Conservation (phyloP, 352 stramenopile genomes). For the Globisporangium barbulae region DNA sequence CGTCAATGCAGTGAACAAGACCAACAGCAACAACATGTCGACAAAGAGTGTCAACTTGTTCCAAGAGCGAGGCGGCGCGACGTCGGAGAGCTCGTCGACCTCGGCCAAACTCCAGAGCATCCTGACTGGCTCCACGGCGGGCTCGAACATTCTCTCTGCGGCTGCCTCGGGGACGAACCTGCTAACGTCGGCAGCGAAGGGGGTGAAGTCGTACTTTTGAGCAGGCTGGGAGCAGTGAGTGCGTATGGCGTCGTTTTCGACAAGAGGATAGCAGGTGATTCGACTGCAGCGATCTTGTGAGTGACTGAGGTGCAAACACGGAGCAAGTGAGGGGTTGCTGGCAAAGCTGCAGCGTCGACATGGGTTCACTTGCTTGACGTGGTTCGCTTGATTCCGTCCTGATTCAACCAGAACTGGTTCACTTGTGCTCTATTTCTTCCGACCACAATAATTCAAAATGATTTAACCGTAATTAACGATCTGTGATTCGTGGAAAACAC, state of each 20-base stretch:
- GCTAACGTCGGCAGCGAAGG: constrained; percentile 70
- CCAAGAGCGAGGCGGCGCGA: constrained; percentile 23
- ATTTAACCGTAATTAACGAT: not conserved
- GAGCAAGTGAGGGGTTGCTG: no score
- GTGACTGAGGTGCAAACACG: not conserved
- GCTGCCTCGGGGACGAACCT: constrained; percentile 58
- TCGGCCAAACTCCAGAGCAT: constrained; percentile 62
- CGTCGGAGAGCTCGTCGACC: constrained; percentile 23
- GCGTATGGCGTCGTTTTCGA: not conserved
- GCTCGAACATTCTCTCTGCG: constrained; percentile 64
- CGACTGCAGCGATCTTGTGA: not conserved
- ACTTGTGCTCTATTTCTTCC: not conserved
- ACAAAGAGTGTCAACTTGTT: constrained; percentile 36
- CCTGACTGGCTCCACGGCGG: constrained; percentile 54
- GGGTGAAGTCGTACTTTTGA: constrained; percentile 78
- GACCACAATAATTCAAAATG: not conserved
- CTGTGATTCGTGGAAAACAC: constrained; percentile 4
- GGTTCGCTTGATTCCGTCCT: not conserved
- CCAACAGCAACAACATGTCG: constrained; percentile 18
- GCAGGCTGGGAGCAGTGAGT: not conserved
- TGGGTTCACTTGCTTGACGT: constrained; percentile 3
- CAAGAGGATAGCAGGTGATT: not conserved
- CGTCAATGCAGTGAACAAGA: constrained; percentile 19
- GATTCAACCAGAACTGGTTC: not conserved
- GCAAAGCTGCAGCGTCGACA: no score